Evolutionary conservation across 2,329 filamentous ascomycete genomes (phyloP), one percentile per base, ranked within the genome.

Genomic region (Alternaria metachromatica): DNA sequence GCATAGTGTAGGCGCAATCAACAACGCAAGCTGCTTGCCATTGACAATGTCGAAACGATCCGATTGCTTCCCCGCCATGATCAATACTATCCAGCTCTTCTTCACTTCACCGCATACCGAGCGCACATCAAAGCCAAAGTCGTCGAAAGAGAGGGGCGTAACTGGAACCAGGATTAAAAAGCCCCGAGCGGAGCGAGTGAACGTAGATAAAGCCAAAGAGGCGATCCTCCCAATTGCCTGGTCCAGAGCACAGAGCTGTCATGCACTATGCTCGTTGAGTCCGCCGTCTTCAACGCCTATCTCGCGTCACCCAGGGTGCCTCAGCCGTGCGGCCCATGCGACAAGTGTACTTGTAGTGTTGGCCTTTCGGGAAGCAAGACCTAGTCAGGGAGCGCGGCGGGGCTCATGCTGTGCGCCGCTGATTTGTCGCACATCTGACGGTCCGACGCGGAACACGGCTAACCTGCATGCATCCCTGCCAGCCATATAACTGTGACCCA

Each of bases 1-100:
- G 53, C 64, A 67, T 26, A 72, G 53, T 9, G 64, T 61, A 20
- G 69, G 68, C 12, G 65, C 65, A 49, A 72, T 64, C 8, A 72
- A 58, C 41, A 72, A 59, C 6, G 65, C 61, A 21, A 69, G 41
- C 46, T 70, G 69, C 53, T 65, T 65, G 45, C 61, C 60, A 44
- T 72, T 72, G 45, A 67, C 62, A 46, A 70, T 60, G 33, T 70
- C 64, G 54, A 72, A 69, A 28, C 62, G 65, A 21, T 63, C 50
- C 25, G 45, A 53, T 6, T 64, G 64, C n/a, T 63, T 64, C 30
- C 30, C 51, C 45, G 61, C 57, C 67, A 67, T 71, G 60, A 57
- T 66, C 46, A 23, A 45, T 62, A 21, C 23, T 49, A 13, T 48
- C 41, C 43, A 25, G 23, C 43, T 48, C 28, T 45, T 23, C 44